Base-by-base conservation (phyloP, 371 early-diverging fungal species). In the Conidiobolus incongruus region DNA sequence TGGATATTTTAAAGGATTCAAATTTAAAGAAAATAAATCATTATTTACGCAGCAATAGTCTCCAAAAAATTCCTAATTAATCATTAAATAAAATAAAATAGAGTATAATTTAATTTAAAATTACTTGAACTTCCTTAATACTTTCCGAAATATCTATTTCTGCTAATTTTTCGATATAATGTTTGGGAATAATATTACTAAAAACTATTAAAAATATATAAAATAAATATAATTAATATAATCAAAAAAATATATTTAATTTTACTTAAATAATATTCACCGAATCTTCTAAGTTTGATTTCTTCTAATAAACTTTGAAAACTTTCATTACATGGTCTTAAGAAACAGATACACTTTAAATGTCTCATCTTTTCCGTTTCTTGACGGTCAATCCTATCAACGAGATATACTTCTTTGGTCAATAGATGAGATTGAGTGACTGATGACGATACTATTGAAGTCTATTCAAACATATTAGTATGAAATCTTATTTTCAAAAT, bases 71-170 rank as follows among this genome's bases (percentile, higher is more conserved):
- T 96, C 96, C 65, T 79, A 49, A 31, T 13, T 5, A 31, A 45
- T 31, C 0, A 11, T 20, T 21, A 7, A 28, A 6, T 22, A 43
- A 13, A 6, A 21, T 43, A 22, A 1, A 40, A 1, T 16, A 13
- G 13, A 22, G 19, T 12, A 6, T 20, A 4, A 0, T n/a, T 0
- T 20, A 1, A 17, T 12, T 35, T 38, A 35, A 38, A 32, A 10
- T 35, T 60, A 76, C 77, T 66, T 90, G 89, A 11, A 96, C 75
- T 56, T 91, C 92, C 5, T 84, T 68, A 21, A 96, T 90, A 12
- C 77, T 78, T 59, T 94, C 94, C 47, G 72, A 75, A 51, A 85
- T 85, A 58, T 96, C 97, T 34, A 77, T 77, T 59, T 96, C 95
- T 13, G 97, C 97, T 29, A 94, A 60, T 21, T 75, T 70, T 53